These are phyloP conservation scores for Musa balbisiana DNA, from an alignment of 202 grass and related monocot genomes.

Conservation along the genomic window DNA sequence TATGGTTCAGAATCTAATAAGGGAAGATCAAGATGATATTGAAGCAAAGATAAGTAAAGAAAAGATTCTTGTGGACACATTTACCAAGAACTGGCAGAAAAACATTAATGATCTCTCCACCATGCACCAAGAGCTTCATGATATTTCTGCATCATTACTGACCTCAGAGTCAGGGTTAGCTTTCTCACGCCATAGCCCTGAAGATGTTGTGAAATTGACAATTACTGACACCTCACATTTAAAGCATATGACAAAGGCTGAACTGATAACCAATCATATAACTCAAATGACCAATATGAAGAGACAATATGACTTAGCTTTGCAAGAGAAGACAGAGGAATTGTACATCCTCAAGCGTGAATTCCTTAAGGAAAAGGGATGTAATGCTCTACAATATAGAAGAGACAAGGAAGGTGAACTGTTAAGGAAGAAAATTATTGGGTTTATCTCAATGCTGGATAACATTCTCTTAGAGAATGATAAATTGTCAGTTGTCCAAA, in stretches of 20 bases:
- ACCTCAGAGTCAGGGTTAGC: conserved; percentile 42
- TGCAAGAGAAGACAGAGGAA: conserved; percentile 95
- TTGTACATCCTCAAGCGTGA: conserved; percentile 85
- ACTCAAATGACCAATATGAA: conserved; percentile 79
- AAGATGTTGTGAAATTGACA: conserved; percentile 12
- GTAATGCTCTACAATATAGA: conserved; percentile 14
- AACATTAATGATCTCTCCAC: conserved; percentile 37
- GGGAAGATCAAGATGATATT: conserved; percentile 13
- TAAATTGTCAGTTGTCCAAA: neutral
- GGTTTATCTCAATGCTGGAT: conserved; percentile 12
- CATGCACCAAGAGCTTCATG: conserved; percentile 45
- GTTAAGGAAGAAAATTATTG: conserved; percentile 7
- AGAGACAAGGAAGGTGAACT: conserved; percentile 54
- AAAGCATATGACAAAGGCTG: conserved; percentile 57
- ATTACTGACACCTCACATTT: conserved; percentile 48
- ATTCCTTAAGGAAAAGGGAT: conserved; percentile 40
- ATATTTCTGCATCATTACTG: conserved; percentile 38
- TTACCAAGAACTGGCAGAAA: conserved; percentile 23
- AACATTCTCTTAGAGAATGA: conserved; percentile 5
- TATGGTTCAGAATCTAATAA: neutral
- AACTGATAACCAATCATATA: conserved; percentile 63
- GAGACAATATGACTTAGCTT: conserved; percentile 61
- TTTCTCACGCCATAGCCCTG: conserved; percentile 33
- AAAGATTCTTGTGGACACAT: conserved; percentile 21
- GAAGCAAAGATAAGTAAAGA: conserved; percentile 8